A percentile compares a stretch with the other conserved stretches of the same genome.
Conservation (phyloP, 129 eudicot genomes). For the Mikania micrantha region DNA sequence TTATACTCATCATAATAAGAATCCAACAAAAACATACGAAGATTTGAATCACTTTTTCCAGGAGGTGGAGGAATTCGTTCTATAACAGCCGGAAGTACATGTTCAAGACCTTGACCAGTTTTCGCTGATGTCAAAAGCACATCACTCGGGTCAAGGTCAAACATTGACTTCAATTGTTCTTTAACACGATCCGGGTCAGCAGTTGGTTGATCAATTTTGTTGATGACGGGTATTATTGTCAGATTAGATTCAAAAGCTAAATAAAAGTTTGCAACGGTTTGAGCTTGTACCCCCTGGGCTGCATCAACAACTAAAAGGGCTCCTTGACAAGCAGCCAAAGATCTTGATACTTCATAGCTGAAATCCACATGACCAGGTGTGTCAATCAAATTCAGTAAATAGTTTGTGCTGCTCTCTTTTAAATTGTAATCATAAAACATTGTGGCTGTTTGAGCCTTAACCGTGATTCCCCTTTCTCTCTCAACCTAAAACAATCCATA, state of each 20-base stretch:
- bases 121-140: slow-evolving; percentile 92
- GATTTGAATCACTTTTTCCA: slow-evolving; percentile 46
- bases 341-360: slow-evolving; percentile 95
- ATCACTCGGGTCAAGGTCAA: slow-evolving; percentile 74
- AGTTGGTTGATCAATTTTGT: slow-evolving; percentile 96
- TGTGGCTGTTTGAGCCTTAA: slow-evolving; percentile 97
- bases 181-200: slow-evolving; percentile 97
- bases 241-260: slow-evolving; percentile 88
- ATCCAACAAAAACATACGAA: slow-evolving; percentile 91
- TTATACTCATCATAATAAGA: slow-evolving; percentile 94
- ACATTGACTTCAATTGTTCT: slow-evolving; percentile 80
- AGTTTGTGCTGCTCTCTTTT: slow-evolving; percentile 41
- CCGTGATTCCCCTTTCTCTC: slow-evolving; percentile 96
- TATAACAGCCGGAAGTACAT: slow-evolving; percentile 91
- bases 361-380: slow-evolving; percentile 99
- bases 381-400: slow-evolving; percentile 75
- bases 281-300: slow-evolving; percentile 99
- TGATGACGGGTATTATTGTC: slow-evolving; percentile 72
- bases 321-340: slow-evolving; percentile 97
- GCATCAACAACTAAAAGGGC: slow-evolving; percentile 96
- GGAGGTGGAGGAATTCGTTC: slow-evolving; percentile 94
- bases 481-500: slow-evolving; percentile 59
- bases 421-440: slow-evolving; percentile 60
- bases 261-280: slow-evolving; percentile 94
- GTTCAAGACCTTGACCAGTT: slow-evolving; percentile 91